Conservation (phyloP, 1,139 yeast species). For the Protomyces gravidus region DNA sequence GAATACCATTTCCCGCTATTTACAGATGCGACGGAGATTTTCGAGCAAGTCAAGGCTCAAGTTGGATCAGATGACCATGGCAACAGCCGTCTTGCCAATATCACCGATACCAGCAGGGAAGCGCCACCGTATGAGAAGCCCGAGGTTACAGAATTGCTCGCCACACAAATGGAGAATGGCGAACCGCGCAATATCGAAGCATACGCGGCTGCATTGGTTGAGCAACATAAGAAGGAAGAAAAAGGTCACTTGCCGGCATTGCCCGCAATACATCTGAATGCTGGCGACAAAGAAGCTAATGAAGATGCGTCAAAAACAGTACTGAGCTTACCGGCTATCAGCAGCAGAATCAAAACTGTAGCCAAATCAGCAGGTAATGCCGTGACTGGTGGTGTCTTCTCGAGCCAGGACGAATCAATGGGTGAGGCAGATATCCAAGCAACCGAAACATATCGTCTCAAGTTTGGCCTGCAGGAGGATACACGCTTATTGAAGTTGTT, state of each 20-base stretch:
- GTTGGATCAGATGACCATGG: not conserved
- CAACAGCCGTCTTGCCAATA: not conserved
- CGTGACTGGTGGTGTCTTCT: not conserved
- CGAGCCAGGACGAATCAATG: not conserved
- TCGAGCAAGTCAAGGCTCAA: slow-evolving; percentile 17
- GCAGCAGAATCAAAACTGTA: not conserved
- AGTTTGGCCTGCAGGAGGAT: slow-evolving; percentile 58
- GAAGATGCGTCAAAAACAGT: not conserved
- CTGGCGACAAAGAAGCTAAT: not conserved
- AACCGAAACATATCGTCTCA: slow-evolving; percentile 50
- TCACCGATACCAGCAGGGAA: slow-evolving; percentile 7
- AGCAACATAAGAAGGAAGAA: slow-evolving; percentile 6
- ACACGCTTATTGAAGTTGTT: slow-evolving; percentile 63
- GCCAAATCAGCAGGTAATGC: not conserved
- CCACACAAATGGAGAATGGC: not conserved
- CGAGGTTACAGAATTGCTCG: not conserved
- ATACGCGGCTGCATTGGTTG: not conserved
- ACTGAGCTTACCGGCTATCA: not conserved
- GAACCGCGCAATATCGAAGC: slow-evolving; percentile 1
- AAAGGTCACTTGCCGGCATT: not conserved
- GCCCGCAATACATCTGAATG: not conserved
- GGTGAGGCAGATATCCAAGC: not conserved
- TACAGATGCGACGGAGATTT: slow-evolving; percentile 36
- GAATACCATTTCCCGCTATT: slow-evolving; percentile 69
- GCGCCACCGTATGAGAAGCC: slow-evolving; percentile 7